Evolutionary conservation across 495 filamentous ascomycete species (phyloP).

Genomic region (Bombardia bombarda): DNA sequence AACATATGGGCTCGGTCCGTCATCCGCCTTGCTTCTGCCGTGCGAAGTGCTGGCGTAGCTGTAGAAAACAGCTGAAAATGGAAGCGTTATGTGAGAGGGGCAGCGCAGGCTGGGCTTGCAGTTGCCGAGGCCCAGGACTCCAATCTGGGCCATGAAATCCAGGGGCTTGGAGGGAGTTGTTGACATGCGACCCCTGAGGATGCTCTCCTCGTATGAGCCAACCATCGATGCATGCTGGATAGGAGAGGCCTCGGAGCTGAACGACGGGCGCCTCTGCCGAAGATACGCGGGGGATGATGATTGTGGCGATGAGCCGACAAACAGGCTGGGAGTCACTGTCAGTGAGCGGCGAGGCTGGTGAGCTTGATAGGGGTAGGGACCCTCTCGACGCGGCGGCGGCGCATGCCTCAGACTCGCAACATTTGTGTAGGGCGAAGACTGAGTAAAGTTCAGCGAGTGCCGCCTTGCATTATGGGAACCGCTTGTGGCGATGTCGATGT

Average conservation of each 20-base stretch:
- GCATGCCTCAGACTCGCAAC: slow-evolving; percentile 24
- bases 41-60: slow-evolving; percentile 65
- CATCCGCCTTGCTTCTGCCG: slow-evolving; percentile 55
- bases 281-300: slow-evolving; percentile 42
- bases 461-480: slow-evolving; percentile 24
- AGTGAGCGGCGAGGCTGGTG: slow-evolving; percentile 69
- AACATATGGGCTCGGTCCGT: slow-evolving; percentile 92
- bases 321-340: slow-evolving; percentile 50
- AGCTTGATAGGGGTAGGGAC: slow-evolving; percentile 54
- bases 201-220: slow-evolving; percentile 95
- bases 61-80: slow-evolving; percentile 96
- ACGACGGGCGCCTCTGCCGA: slow-evolving; percentile 59
- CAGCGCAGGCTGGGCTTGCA: slow-evolving; percentile 82
- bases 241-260: slow-evolving; percentile 65
- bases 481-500: slow-evolving; percentile 29
- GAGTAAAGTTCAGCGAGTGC: slow-evolving; percentile 30
- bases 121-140: slow-evolving; percentile 81
- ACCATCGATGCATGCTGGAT: slow-evolving; percentile 90
- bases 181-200: slow-evolving; percentile 91
- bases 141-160: slow-evolving; percentile 92
- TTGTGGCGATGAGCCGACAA: slow-evolving; percentile 48
- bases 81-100: slow-evolving; percentile 83
- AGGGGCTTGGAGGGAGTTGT: slow-evolving; percentile 90
- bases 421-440: slow-evolving; percentile 20
- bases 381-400: slow-evolving; percentile 39